Base-by-base conservation (phyloP, 2,329 filamentous ascomycete species). In the Fonsecaea nubica region DNA sequence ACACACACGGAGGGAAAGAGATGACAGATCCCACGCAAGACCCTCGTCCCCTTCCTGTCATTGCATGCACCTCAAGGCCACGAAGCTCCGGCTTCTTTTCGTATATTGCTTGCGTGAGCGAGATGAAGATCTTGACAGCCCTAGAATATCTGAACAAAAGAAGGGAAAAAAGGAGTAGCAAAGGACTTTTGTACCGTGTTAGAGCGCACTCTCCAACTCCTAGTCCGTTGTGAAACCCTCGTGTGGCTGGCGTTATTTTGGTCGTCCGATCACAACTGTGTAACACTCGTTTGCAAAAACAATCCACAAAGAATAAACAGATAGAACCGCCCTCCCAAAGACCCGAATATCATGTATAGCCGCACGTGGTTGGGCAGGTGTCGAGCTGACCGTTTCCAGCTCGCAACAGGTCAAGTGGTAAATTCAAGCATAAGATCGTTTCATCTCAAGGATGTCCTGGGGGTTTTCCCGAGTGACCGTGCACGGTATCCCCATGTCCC, bases 401-500 rank as follows among this genome's bases (percentile, higher is more conserved):
- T 50, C 25, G 45, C 45, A 25, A 21, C 18, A 12, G 25, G 18
- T 21, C 32, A 33, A 25, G 63, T 32, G 18, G 38, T 15, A 42
- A 42, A 25, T 5, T 42, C 40, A 42, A 42, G 40, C 15, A 42
- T 4, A 42, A 42, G 40, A 42, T 42, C 40, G 12, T 40, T 12
- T 40, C 38, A 42, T 56, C 48, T 69, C 58, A 72, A 53, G 70
- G 70, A 64, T 72, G 70, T 7, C 70, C 70, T 8, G 68, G 66
- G 13, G 70, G 70, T 42, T 68, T 70, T 30, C 68, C 61, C 18
- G 58, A 50, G 21, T 63, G 59, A 12, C 63, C 65, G 58, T 63
- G 52, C 8, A 21, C 61, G 8, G 60, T 60, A 57, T 61, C 33
- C 8, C 40, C 63, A 55, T 35, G 63, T 12, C 65, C 55, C 42